Base-by-base conservation (phyloP, 805 yeast species). In the Grigorovia yakushimaensis region DNA sequence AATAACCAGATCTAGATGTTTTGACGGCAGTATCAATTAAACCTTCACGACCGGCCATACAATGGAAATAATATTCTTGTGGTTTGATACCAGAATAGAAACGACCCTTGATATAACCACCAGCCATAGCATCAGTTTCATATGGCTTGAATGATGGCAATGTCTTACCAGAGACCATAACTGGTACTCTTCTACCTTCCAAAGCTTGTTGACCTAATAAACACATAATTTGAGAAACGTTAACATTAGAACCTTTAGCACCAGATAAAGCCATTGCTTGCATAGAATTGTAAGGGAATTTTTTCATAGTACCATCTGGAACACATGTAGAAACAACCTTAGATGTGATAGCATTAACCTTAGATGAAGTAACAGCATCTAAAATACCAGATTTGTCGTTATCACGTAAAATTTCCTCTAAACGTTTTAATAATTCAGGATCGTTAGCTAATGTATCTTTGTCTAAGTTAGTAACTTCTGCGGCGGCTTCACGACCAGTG, bases 11-110 rank as follows among this genome's bases (percentile, higher is more conserved):
- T 71, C 96, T 82, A 19, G 97, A 87, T 9, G 99, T 93, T 71
- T 93, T 93, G 54, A 93, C 99, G 44, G 99, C 98, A 50, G 99
- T 93, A 76, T 93, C 99, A 72, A 93, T 93, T 62, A 93, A 79
- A 73, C 99, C 99, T 75, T 93, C 99, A 74, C 99, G 84, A 71
- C 99, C 99, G 47, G 99, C 98, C 98, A 93, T 93, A 75, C 98
- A 93, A 72, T 93, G 99, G 93, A 94, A 93, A 66, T 89, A 93
- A 70, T 94, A 93, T 68, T 93, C 99, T 70, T 93, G 99, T 4
- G 98, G 98, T 66, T 87, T 81, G 57, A 93, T 85, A 68, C 98
- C 98, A 39, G 97, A 88, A 67, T 88, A 94, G 81, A 93, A 93
- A 58, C 99, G 84, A 52, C 94, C 91, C 66, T 91, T 86, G 64